Conservation (phyloP, 2,329 filamentous ascomycete species). For the Colletotrichum navitas region DNA sequence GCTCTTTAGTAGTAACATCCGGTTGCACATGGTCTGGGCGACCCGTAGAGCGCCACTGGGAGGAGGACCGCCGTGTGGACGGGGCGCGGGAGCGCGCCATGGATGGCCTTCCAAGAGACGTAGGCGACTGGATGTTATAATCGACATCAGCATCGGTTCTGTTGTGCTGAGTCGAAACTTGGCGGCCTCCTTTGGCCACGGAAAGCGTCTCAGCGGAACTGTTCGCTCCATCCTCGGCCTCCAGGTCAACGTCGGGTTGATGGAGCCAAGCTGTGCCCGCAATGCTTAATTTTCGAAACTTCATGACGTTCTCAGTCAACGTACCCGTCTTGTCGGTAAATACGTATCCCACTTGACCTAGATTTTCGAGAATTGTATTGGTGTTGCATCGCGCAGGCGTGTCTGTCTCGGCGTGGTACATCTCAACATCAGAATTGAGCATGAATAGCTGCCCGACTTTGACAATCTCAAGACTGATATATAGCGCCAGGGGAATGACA, state of each 20-base stretch:
- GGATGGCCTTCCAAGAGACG: slow-evolving; percentile 41
- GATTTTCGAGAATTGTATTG: slow-evolving; percentile 93
- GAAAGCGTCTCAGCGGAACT: slow-evolving; percentile 21
- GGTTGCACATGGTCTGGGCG: slow-evolving; percentile 65
- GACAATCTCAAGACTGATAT: slow-evolving; percentile 90
- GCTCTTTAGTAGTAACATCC: slow-evolving; percentile 75
- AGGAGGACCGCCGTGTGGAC: slow-evolving; percentile 59
- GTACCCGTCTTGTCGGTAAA: slow-evolving; percentile 98
- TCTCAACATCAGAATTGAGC: slow-evolving; percentile 83
- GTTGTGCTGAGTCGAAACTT: slow-evolving; percentile 23
- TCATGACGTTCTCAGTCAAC: slow-evolving; percentile 94
- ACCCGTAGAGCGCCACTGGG: slow-evolving; percentile 63
- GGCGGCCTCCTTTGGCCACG: slow-evolving; percentile 12
- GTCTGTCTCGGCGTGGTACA: slow-evolving; percentile 88
- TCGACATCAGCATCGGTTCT: slow-evolving; percentile 19
- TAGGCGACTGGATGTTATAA: slow-evolving; percentile 23
- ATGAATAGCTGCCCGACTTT: slow-evolving; percentile 85
- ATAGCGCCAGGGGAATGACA: slow-evolving; percentile 90
- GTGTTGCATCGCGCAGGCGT: slow-evolving; percentile 92
- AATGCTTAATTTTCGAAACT: slow-evolving; percentile 91
- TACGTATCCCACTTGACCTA: slow-evolving; percentile 90
- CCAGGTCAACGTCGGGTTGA: slow-evolving; percentile 74
- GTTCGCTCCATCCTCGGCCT: slow-evolving; percentile 36
- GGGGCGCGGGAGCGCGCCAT: slow-evolving; percentile 46
- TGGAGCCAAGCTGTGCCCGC: slow-evolving; percentile 92